phyloP scores from a whole-genome alignment of 768 basidiomycete species.

The Lepiota brunneoincarnata region DNA sequence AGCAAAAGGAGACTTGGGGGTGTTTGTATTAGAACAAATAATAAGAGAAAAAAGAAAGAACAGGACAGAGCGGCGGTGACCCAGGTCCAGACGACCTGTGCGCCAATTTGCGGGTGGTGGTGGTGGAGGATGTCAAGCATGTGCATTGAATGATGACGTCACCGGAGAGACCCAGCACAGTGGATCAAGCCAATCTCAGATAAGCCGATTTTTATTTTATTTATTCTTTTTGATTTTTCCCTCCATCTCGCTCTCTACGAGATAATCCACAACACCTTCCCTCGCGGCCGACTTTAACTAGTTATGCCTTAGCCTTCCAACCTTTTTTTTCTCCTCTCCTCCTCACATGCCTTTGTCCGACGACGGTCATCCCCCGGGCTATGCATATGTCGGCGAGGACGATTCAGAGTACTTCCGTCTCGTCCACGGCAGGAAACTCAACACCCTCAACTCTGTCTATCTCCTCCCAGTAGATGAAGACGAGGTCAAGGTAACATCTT shows the following conservation, averaged over 20 bases:
- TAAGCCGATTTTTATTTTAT: neutral
- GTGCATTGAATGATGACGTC: neutral
- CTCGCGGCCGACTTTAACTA: neutral
- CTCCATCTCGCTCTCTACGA: slow-evolving; percentile 1
- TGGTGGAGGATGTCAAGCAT: neutral
- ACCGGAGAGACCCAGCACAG: neutral
- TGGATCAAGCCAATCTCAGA: neutral
- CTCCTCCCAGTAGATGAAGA: slow-evolving; percentile 66
- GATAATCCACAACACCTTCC: neutral
- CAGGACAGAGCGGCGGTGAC: neutral
- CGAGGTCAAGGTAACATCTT: slow-evolving; percentile 50
- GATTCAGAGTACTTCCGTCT: slow-evolving; percentile 46
- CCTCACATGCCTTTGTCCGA: neutral
- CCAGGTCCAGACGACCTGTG: neutral
- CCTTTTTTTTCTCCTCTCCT: neutral
- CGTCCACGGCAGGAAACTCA: slow-evolving; percentile 52
- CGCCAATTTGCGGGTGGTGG: neutral
- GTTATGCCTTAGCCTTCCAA: slow-evolving; percentile 5
- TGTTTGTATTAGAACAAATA: neutral
- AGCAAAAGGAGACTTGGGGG: slow-evolving; percentile 5
- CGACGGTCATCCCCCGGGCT: neutral
- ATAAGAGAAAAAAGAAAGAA: neutral
- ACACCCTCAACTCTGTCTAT: slow-evolving; percentile 52
- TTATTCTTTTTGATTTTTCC: neutral
- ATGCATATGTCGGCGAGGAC: slow-evolving; percentile 33